These are phyloP conservation scores for Pyrus pyrifolia DNA, from an alignment of 306 rosid species.

Conservation along the genomic window DNA sequence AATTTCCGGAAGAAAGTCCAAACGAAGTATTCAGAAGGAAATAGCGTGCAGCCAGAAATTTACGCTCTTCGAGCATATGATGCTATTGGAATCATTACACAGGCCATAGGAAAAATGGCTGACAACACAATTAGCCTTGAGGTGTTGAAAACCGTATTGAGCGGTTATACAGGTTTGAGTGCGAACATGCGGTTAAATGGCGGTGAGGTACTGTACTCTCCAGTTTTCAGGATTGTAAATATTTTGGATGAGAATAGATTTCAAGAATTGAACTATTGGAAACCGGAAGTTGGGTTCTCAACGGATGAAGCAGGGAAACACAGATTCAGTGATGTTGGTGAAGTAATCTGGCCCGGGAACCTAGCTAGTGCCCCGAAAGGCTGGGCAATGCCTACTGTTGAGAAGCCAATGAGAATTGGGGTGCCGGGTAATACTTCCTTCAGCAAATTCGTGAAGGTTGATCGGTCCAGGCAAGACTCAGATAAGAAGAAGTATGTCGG, in stretches of 20 bases:
- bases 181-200: conserved; percentile 38
- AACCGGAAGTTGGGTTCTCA: conserved; percentile 26
- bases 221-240: conserved; percentile 41
- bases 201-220: conserved; percentile 22
- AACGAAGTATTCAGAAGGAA: conserved; percentile 32
- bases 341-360: conserved; percentile 66
- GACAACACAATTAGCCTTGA: conserved; percentile 2
- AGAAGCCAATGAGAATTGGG: conserved; percentile 46
- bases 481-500: conserved; percentile 27
- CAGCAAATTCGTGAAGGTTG: conserved; percentile 51
- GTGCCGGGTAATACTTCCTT: conserved; percentile 57
- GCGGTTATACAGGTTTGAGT: conserved; percentile 37
- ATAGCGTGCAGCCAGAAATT: conserved; percentile 35
- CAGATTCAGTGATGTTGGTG: not conserved
- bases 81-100: conserved; percentile 29
- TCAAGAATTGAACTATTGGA: conserved; percentile 50
- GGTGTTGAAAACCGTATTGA: conserved; percentile 16
- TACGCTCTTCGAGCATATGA: conserved; percentile 55
- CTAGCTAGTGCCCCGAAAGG: conserved; percentile 36
- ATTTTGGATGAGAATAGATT: conserved; percentile 24
- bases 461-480: conserved; percentile 6
- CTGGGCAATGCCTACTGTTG: conserved; percentile 49
- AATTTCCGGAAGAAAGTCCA: conserved; percentile 25
- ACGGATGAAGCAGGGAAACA: conserved; percentile 1
- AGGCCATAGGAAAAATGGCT: conserved; percentile 27